Percentiles rank a stretch among this genome's conserved stretches.
These are phyloP conservation scores for Mortierella sp. DNA, from an alignment of 371 early-diverging fungal species.

Conservation along the genomic window DNA sequence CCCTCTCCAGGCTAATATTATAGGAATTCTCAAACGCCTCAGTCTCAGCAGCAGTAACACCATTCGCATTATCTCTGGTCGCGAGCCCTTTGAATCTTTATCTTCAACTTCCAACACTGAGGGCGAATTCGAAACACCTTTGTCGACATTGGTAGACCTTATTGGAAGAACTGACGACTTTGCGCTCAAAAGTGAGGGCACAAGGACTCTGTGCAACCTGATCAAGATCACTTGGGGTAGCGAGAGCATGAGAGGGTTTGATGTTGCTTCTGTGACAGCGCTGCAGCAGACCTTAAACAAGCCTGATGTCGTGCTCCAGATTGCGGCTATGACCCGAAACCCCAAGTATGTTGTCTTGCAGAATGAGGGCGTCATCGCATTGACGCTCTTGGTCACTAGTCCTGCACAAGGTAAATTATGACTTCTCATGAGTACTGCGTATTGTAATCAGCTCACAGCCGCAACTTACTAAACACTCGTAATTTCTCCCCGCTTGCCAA, in stretches of 20 bases:
- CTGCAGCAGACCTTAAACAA: slow-evolving; percentile 60
- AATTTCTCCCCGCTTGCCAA: not conserved
- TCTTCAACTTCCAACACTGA: slow-evolving; percentile 37
- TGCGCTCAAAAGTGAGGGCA: slow-evolving; percentile 73
- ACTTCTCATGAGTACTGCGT: not conserved
- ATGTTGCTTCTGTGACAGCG: slow-evolving; percentile 37
- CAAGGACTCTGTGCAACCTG: slow-evolving; percentile 69
- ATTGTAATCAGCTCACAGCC: not conserved
- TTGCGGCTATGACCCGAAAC: slow-evolving; percentile 65
- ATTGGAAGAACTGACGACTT: slow-evolving; percentile 69
- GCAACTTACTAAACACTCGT: too few species aligned
- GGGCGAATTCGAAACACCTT: slow-evolving; percentile 43
- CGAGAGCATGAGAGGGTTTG: slow-evolving; percentile 44
- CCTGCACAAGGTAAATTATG: slow-evolving; percentile 32
- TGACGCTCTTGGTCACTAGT: slow-evolving; percentile 65
- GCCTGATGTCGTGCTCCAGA: slow-evolving; percentile 58
- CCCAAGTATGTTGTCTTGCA: slow-evolving; percentile 70
- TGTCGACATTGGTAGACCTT: slow-evolving; percentile 60
- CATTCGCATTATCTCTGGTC: slow-evolving; percentile 50
- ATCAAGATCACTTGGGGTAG: slow-evolving; percentile 60
- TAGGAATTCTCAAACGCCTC: slow-evolving; percentile 75
- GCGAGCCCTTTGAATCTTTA: slow-evolving; percentile 43
- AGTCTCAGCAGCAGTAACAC: slow-evolving; percentile 57
- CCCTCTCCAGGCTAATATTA: slow-evolving; percentile 69
- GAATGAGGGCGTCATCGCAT: slow-evolving; percentile 72